Evolutionary conservation across 169 alveolate genomes (phyloP).

Genomic region (Plasmodium cynomolgi): DNA sequence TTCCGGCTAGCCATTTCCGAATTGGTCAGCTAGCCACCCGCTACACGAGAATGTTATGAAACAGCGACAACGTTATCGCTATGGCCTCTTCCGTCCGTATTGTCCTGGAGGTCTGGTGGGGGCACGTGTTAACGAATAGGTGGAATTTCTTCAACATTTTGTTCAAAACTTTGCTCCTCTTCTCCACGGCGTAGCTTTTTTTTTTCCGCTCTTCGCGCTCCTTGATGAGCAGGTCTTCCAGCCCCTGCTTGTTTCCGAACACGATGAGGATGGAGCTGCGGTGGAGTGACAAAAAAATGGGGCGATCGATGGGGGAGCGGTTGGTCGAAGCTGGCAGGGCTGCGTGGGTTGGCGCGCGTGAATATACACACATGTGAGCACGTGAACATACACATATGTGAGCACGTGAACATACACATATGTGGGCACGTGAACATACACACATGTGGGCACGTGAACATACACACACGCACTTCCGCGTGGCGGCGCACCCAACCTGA

Average conservation of each 20-base stretch:
- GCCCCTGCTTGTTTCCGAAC: slow-evolving; percentile 66
- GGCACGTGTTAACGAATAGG: slow-evolving; percentile 91
- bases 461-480: background rate
- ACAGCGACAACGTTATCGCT: slow-evolving; percentile 87
- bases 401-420: background rate
- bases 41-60: slow-evolving; percentile 35
- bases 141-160: slow-evolving; percentile 87
- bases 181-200: slow-evolving; percentile 6
- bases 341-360: background rate
- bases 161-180: slow-evolving; percentile 32
- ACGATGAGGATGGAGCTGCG: slow-evolving; percentile 52
- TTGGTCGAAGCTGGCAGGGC: background rate
- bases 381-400: background rate
- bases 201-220: slow-evolving; percentile 32
- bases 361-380: background rate
- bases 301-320: background rate
- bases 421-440: background rate
- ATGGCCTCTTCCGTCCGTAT: slow-evolving; percentile 98
- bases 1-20: background rate
- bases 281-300: background rate
- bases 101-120: slow-evolving; percentile 94
- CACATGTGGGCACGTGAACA: background rate
- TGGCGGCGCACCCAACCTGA: background rate
- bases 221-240: slow-evolving; percentile 36
- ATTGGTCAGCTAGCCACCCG: background rate